Conservation (phyloP, 2,329 filamentous ascomycete species). For the Trichoderma koningii region DNA sequence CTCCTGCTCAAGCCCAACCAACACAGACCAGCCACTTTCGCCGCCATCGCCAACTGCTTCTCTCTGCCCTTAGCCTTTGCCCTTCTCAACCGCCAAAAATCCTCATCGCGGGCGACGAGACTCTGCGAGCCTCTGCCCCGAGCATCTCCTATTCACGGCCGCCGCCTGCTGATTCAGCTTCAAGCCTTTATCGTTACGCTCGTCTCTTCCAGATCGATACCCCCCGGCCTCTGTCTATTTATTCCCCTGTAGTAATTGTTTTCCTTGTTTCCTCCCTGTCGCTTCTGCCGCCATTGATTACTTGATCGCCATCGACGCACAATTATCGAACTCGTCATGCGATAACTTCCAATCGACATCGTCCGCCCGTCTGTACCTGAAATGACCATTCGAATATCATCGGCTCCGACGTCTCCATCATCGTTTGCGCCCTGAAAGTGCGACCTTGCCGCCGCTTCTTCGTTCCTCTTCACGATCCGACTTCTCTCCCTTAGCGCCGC, state of each 20-base stretch:
- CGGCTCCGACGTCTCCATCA: constrained; percentile 22
- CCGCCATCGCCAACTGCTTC: constrained; percentile 12
- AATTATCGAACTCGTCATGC: constrained; percentile 32
- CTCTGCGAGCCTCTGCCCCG: background rate
- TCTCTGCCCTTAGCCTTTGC: background rate
- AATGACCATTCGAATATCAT: constrained; percentile 34
- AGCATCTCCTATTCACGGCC: constrained; percentile 17
- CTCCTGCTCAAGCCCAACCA: constrained; percentile 2
- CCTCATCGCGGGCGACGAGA: constrained; percentile 30
- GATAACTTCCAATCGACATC: constrained; percentile 31
- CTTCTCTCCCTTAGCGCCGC: constrained; percentile 31
- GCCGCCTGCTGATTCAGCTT: constrained; percentile 1
- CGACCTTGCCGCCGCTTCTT: constrained; percentile 6
- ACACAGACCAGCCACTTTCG: constrained; percentile 18
- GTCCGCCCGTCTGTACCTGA: constrained; percentile 33
- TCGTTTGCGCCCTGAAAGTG: constrained; percentile 8
- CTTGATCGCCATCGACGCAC: constrained; percentile 24
- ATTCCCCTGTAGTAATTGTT: background rate
- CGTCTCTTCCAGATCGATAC: constrained; percentile 23
- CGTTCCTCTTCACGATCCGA: constrained; percentile 5
- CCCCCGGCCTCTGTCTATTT: background rate
- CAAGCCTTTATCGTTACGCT: constrained; percentile 26
- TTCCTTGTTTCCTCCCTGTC: background rate
- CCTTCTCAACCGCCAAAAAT: background rate
- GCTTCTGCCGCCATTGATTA: constrained; percentile 17